These are phyloP conservation scores for Entamoeba invadens DNA, from an alignment of 208 protist species.

Conservation along the genomic window DNA sequence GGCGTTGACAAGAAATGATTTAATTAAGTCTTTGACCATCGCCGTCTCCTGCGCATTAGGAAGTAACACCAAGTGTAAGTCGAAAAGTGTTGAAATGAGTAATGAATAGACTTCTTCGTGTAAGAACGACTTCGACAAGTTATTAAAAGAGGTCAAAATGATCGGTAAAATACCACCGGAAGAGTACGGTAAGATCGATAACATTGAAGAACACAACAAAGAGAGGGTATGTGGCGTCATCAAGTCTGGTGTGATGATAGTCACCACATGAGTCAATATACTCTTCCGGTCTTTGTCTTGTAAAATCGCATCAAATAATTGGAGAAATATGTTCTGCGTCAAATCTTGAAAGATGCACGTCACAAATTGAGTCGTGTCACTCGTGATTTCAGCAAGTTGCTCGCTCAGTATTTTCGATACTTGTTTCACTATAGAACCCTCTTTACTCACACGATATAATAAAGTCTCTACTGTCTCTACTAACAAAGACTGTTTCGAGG, in stretches of 20 bases:
- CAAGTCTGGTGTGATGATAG: not conserved
- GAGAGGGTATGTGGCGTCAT: not conserved
- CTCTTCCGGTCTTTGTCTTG: not conserved
- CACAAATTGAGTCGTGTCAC: too few relatives aligned
- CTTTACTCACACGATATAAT: not conserved
- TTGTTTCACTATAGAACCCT: not conserved
- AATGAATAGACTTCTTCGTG: not conserved
- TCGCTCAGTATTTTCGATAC: not conserved
- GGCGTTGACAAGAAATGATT: not conserved
- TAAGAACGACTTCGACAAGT: not conserved
- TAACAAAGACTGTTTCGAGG: not conserved
- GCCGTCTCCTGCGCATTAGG: not conserved
- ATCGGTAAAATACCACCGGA: not conserved
- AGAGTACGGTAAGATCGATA: not conserved
- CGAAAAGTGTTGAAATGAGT: not conserved
- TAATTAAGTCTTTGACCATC: not conserved
- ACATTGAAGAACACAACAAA: not conserved
- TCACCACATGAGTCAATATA: not conserved
- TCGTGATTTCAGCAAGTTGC: too few relatives aligned
- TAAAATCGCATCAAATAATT: not conserved
- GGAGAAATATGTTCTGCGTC: not conserved
- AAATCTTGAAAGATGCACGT: too few relatives aligned
- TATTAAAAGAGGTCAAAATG: not conserved
- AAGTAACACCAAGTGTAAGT: not conserved
- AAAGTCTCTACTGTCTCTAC: not conserved